phyloP scores from a whole-genome alignment of 345 rosid genomes.

The Euphorbia lathyris region DNA sequence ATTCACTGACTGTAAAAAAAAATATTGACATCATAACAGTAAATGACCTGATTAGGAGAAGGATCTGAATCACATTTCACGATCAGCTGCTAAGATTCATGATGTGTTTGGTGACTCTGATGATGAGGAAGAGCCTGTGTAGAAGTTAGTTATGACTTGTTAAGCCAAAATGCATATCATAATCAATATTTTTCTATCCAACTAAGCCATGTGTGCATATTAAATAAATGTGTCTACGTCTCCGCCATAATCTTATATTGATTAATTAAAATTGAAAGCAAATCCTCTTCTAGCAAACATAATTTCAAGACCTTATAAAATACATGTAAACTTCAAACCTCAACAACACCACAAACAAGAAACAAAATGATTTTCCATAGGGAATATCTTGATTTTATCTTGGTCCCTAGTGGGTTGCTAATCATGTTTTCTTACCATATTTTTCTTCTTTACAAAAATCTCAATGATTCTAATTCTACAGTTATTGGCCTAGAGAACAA shows the following conservation, averaged over 20 bases:
- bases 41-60: slow-evolving; percentile 64
- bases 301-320: neutral
- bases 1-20: slow-evolving; percentile 1
- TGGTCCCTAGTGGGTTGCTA: slow-evolving; percentile 30
- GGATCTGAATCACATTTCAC: slow-evolving; percentile 53
- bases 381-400: slow-evolving; percentile 21
- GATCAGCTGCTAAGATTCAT: slow-evolving; percentile 78
- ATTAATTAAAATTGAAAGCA: slow-evolving; percentile 4
- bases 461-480: slow-evolving; percentile 21
- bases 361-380: slow-evolving; percentile 2
- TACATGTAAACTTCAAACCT: neutral
- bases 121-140: slow-evolving; percentile 79
- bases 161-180: no score
- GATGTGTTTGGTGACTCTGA: slow-evolving; percentile 98
- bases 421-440: slow-evolving; percentile 31
- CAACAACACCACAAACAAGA: neutral
- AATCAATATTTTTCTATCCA: neutral
- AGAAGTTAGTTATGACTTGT: slow-evolving; percentile 53
- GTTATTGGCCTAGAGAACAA: slow-evolving; percentile 42
- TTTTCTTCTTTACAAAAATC: slow-evolving; percentile 26
- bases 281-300: neutral
- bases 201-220: neutral
- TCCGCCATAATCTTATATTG: neutral
- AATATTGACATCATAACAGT: slow-evolving; percentile 27
- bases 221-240: slow-evolving; percentile 7